Percentiles rank a stretch among this genome's conserved stretches.
phyloP scores from a whole-genome alignment of 768 basidiomycete genomes.

The Lanmaoa rubissima region DNA sequence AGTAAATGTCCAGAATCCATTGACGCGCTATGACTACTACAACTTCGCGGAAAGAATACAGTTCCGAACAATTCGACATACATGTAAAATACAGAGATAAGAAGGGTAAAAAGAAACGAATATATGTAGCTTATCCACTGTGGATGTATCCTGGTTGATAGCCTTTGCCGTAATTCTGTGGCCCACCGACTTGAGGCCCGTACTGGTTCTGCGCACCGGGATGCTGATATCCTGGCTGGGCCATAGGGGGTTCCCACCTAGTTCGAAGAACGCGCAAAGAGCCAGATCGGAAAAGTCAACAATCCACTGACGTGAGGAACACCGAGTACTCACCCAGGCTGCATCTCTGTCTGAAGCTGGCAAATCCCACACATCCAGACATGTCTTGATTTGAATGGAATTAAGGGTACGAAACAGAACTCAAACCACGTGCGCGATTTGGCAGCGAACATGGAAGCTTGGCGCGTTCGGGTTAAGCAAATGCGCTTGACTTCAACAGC shows the following conservation, averaged over 20 bases:
- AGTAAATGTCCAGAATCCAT: neutral
- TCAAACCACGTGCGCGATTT: slow-evolving; percentile 75
- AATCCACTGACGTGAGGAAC: neutral
- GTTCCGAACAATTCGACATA: neutral
- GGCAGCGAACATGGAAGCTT: slow-evolving; percentile 59
- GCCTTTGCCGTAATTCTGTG: slow-evolving; percentile 16
- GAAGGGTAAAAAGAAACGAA: neutral
- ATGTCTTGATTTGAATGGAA: slow-evolving; percentile 60
- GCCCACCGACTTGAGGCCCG: neutral
- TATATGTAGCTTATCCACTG: slow-evolving; percentile 8
- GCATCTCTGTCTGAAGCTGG: slow-evolving; percentile 56
- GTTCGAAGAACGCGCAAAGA: neutral
- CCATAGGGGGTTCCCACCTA: slow-evolving; percentile 38
- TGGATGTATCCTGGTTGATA: slow-evolving; percentile 32
- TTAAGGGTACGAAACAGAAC: slow-evolving; percentile 68
- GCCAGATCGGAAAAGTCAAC: neutral
- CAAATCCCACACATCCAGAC: slow-evolving; percentile 75
- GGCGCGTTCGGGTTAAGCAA: neutral
- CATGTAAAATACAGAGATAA: neutral
- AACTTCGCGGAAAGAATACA: neutral
- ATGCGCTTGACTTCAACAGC: neutral
- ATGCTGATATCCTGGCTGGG: slow-evolving; percentile 38
- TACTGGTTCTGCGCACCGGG: slow-evolving; percentile 26
- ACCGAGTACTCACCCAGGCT: slow-evolving; percentile 43
- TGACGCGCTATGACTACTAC: neutral